phyloP scores from a whole-genome alignment of 2,329 filamentous ascomycete genomes.

The Talaromyces sp. region DNA sequence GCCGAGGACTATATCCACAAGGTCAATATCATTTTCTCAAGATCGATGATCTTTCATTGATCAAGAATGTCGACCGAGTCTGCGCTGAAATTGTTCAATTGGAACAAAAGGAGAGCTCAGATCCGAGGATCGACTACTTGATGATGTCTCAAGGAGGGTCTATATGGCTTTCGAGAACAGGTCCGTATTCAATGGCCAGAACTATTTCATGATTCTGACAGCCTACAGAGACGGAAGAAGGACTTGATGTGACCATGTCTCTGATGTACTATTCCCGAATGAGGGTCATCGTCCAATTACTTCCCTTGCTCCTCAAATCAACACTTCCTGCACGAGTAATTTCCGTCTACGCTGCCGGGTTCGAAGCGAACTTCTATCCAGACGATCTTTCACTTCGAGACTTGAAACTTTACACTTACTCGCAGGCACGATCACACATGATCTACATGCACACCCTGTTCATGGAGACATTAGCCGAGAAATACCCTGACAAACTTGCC shows the following conservation, averaged over 20 bases:
- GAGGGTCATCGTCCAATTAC: constrained; percentile 13
- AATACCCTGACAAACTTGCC: constrained; percentile 10
- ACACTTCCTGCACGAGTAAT: constrained; percentile 8
- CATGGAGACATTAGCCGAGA: constrained; percentile 17
- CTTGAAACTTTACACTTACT: constrained; percentile 17
- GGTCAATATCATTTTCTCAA: constrained; percentile 15
- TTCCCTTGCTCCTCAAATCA: constrained; percentile 17
- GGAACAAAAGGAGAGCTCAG: constrained; percentile 12
- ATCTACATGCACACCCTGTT: constrained; percentile 19
- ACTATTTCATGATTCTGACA: not conserved
- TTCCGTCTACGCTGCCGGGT: constrained; percentile 18
- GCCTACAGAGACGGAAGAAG: constrained; percentile 17
- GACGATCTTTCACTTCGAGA: constrained; percentile 18
- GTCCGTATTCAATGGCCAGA: not conserved
- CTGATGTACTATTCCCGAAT: constrained; percentile 20
- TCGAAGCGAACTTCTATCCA: constrained; percentile 16
- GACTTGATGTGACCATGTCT: constrained; percentile 18
- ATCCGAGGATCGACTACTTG: constrained; percentile 18
- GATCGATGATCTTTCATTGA: constrained; percentile 18
- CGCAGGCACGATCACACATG: constrained; percentile 19
- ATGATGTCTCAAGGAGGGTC: constrained; percentile 19
- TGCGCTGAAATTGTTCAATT: constrained; percentile 13
- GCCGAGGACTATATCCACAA: constrained; percentile 3
- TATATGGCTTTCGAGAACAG: constrained; percentile 13
- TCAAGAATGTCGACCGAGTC: constrained; percentile 11